Evolutionary conservation across 257 asterid species (phyloP).

Genomic region (Knoxia roxburghii): DNA sequence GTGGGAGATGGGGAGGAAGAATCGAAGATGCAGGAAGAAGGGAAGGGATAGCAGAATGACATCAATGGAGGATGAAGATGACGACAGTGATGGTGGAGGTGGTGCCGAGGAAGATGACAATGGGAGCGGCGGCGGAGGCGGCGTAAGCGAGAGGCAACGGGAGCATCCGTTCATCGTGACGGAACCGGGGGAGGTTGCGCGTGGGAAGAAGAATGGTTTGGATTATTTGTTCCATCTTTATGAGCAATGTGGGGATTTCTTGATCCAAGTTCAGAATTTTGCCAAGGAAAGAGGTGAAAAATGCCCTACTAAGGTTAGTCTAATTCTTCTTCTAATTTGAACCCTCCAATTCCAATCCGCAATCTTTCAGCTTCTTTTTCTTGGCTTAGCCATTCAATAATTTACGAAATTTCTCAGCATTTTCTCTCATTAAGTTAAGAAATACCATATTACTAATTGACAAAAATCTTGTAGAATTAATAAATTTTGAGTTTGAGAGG

Average conservation of each 20-base stretch:
- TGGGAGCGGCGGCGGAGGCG: conserved; percentile 45
- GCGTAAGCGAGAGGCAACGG: conserved; percentile 76
- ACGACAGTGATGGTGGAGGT: conserved; percentile 45
- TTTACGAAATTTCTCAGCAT: too few species aligned
- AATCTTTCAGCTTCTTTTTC: too few species aligned
- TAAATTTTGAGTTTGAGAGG: too few species aligned
- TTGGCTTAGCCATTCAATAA: too few species aligned
- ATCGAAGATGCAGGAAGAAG: conserved; percentile 49
- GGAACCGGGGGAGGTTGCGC: conserved; percentile 99
- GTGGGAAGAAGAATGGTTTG: conserved; percentile 95
- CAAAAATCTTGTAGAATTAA: too few species aligned
- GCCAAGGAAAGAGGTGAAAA: conserved; percentile 95
- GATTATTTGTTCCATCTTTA: conserved; percentile 91
- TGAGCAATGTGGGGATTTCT: conserved; percentile 89
- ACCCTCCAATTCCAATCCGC: too few species aligned
- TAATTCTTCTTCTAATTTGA: background rate
- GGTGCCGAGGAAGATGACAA: conserved; percentile 59
- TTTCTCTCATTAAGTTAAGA: too few species aligned
- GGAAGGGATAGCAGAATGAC: conserved; percentile 25
- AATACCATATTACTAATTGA: too few species aligned
- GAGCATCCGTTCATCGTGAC: conserved; percentile 98
- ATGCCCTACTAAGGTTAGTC: conserved; percentile 85
- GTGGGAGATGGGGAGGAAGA: conserved; percentile 49
- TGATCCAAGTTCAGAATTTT: conserved; percentile 90
- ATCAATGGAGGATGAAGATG: conserved; percentile 46